A percentile compares a stretch with the other conserved stretches of the same genome.
Evolutionary conservation across 768 basidiomycete genomes (phyloP).

Genomic region (Amanita rubescens): DNA sequence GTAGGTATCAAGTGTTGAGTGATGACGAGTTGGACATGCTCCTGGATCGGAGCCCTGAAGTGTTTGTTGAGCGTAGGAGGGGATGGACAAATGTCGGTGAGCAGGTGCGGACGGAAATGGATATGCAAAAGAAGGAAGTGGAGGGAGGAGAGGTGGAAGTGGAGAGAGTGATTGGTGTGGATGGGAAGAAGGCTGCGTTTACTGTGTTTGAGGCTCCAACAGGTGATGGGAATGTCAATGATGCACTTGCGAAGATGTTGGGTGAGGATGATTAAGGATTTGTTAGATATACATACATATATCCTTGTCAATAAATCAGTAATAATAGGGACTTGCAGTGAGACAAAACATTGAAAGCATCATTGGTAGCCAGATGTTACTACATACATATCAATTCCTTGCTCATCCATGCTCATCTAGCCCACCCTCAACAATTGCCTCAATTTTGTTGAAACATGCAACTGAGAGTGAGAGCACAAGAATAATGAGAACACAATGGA

Average conservation of each 20-base stretch:
- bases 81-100: slow-evolving; percentile 59
- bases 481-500: no score
- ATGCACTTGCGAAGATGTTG: slow-evolving; percentile 63
- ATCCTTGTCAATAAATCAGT: no score
- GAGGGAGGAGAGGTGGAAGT: slow-evolving; percentile 9
- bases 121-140: slow-evolving; percentile 12
- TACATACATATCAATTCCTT: no score
- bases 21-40: slow-evolving; percentile 76
- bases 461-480: no score
- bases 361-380: no score
- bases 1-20: slow-evolving; percentile 66
- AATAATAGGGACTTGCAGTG: no score
- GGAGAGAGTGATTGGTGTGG: slow-evolving; percentile 8
- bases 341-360: no score
- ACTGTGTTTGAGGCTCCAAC: slow-evolving; percentile 68
- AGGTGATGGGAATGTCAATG: slow-evolving; percentile 46
- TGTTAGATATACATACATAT: not conserved
- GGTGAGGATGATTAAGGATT: slow-evolving; percentile 31
- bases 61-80: slow-evolving; percentile 60
- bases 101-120: slow-evolving; percentile 6
- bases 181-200: slow-evolving; percentile 49
- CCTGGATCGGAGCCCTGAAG: slow-evolving; percentile 70
- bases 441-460: no score
- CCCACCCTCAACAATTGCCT: no score
- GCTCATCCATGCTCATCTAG: no score